A percentile compares a stretch with the other conserved stretches of the same genome.
These are phyloP conservation scores for Aegilops speltoides DNA, from an alignment of 176 grass and related monocot genomes.

Conservation along the genomic window DNA sequence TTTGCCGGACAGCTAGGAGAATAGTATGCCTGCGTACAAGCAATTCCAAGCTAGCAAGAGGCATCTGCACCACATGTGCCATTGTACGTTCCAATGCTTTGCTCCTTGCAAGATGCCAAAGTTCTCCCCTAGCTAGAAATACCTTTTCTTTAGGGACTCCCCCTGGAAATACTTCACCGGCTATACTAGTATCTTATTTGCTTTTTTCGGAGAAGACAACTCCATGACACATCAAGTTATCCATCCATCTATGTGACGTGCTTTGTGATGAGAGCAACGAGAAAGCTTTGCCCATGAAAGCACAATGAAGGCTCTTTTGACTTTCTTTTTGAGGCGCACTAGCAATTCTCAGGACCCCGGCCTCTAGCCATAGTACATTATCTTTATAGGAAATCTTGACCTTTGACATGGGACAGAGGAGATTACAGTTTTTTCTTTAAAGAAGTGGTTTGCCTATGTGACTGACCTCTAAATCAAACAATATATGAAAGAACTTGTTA, in stretches of 20 bases:
- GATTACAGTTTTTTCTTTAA: too few relatives aligned
- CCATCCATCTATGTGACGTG: neutral
- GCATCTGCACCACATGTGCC: neutral
- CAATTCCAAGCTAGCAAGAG: neutral
- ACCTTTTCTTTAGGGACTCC: neutral
- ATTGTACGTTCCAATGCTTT: neutral
- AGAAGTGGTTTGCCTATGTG: neutral
- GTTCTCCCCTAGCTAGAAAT: neutral
- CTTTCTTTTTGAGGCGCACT: neutral
- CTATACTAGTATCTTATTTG: neutral
- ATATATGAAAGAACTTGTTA: too few relatives aligned
- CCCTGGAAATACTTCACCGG: neutral
- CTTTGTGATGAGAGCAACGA: slow-evolving; percentile 4
- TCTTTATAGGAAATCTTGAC: neutral
- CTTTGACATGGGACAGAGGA: neutral
- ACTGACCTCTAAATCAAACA: neutral
- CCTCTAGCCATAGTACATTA: neutral
- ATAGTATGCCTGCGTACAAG: slow-evolving; percentile 18
- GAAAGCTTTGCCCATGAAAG: neutral
- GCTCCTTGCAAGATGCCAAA: neutral
- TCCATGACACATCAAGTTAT: neutral
- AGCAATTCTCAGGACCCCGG: neutral
- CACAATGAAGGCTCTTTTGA: neutral
- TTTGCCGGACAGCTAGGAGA: neutral
- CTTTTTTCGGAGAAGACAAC: neutral